Base-by-base conservation (phyloP, 2,329 filamentous ascomycete genomes). In the Malbranchea zuffiana region DNA sequence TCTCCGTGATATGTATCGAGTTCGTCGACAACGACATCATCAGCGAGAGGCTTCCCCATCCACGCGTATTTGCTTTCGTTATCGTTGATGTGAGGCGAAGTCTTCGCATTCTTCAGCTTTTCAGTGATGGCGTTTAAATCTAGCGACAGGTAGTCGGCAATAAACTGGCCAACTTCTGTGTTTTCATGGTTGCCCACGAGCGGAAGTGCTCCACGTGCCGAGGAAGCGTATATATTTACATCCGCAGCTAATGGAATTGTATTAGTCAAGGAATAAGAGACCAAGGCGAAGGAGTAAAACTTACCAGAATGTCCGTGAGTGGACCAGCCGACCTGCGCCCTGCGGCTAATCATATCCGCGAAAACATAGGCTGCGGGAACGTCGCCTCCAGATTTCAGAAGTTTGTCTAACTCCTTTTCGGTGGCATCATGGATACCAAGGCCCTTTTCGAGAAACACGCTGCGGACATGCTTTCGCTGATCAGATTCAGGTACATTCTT, bases 171-270 rank as follows among this genome's bases (percentile, higher is more conserved):
- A 1, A 98, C 72, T 17, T 96, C 86, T 0, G 80, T 96, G 56
- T 98, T 98, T 66, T 98, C 90, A 37, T 92, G 79, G 57, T 96
- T 96, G 5, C 88, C 88, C 3, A 74, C 65, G 5, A 94, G 68
- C 10, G 71, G 67, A 28, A 73, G 69, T 1, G 78, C 74, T 19
- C 66, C 63, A 24, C 73, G 69, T 0, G 74, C 69, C 3, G 82
- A 78, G 0, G 82, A 87, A 35, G 82, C 80, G 63, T 96, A 98
- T 47, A 98, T 84, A 59, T 98, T 98, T 32, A 98, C 90, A 55
- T 98, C 90, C 5, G 90, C 86, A 35, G 80, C 90, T 54, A 28
- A 53, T 52, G 42, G 15, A 18, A 27, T 32, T 10, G 27, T n/a
- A 20, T 40, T 34, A 37, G 16, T 17, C 23, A 13, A 30, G 29